A percentile compares a stretch with the other conserved stretches of the same genome.
phyloP scores from a whole-genome alignment of 225 moss, liverwort and hornwort genomes.

The Polytrichum commune region DNA sequence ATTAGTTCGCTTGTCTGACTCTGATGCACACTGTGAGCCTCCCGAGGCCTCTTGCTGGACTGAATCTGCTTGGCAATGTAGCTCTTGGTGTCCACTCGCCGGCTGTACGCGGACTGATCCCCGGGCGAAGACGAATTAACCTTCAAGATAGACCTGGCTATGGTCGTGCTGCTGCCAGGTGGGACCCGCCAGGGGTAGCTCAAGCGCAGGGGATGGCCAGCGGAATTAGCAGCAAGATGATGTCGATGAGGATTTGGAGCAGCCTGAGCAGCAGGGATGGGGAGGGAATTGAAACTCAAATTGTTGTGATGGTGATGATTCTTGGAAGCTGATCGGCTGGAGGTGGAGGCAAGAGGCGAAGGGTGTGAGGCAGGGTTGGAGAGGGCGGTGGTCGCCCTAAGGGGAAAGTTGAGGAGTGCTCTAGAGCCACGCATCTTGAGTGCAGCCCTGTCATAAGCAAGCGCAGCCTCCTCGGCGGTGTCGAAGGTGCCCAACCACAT shows the following conservation, averaged over 20 bases:
- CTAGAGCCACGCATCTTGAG: slow-evolving; percentile 66
- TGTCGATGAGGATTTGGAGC: too few relatives aligned
- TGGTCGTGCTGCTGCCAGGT: slow-evolving; percentile 3
- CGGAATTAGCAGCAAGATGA: too few relatives aligned
- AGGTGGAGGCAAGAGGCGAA: slow-evolving; percentile 30
- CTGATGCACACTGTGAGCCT: too few relatives aligned
- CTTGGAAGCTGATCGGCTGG: slow-evolving; percentile 18
- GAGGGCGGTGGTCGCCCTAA: slow-evolving; percentile 48
- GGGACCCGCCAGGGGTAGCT: background rate
- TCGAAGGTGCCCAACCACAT: slow-evolving; percentile 62
- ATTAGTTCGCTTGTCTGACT: too few relatives aligned
- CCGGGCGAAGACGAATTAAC: too few relatives aligned
- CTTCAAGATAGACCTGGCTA: background rate
- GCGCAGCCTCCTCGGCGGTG: slow-evolving; percentile 51
- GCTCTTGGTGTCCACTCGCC: slow-evolving; percentile 3
- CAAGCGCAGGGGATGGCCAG: too few relatives aligned
- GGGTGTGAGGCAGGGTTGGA: slow-evolving; percentile 44
- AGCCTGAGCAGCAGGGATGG: too few relatives aligned
- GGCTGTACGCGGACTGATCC: slow-evolving; percentile 24
- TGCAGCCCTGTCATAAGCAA: slow-evolving; percentile 60
- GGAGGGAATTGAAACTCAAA: too few relatives aligned
- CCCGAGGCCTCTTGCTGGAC: slow-evolving; percentile 6
- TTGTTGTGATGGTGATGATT: too few relatives aligned
- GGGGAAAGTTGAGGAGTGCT: slow-evolving; percentile 55
- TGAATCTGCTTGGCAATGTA: slow-evolving; percentile 20